Evolutionary conservation across 371 early-diverging fungal species (phyloP), one percentile per base, ranked within the genome.

Genomic region (Choanephora cucurbitarum): DNA sequence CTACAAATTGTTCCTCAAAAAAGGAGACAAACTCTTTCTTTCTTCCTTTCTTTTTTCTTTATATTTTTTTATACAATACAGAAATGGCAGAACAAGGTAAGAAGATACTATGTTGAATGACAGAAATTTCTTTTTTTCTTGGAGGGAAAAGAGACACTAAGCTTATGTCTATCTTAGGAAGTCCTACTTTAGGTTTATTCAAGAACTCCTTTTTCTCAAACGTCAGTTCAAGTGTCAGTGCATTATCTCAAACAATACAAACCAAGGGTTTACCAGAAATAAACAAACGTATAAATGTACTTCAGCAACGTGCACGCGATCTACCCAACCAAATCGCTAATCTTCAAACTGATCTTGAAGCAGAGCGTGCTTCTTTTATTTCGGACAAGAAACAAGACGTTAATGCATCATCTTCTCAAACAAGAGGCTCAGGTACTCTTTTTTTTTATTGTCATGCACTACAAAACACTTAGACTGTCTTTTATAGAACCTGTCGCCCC

Each of bases 401-500:
- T 32, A 55, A 55, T 19, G 24, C 28, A 28, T 3, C 28, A 44
- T 48, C 49, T 28, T 45, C 51, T 47, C 52, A 46, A 24, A 21
- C 56, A 19, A 55, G 46, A 56, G 62, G 62, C 0, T 44, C 62
- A 55, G 61, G 61, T 60, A 55, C 14, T 1, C 21, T 14, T 13
- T 15, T 44, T 21, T 4, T 28, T 33, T 7, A n/a, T n/a, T n/a
- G n/a, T n/a, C n/a, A n/a, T n/a, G n/a, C n/a, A n/a, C 32, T 32
- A 21, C 19, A 2, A 33, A 17, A 22, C 14, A 22, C 13, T 10
- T 22, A 7, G 22, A 10, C 19, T 3, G 40, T 28, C 2, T 37
- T 5, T 8, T n/a, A 18, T 64, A 85, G 86, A 79, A 39, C 67
- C 72, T 5, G 66, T 84, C 24, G 71, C 84, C 1, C 82, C 81